Evolutionary conservation across 1,139 yeast genomes (phyloP).

Genomic region (Diutina scorzettiae): DNA sequence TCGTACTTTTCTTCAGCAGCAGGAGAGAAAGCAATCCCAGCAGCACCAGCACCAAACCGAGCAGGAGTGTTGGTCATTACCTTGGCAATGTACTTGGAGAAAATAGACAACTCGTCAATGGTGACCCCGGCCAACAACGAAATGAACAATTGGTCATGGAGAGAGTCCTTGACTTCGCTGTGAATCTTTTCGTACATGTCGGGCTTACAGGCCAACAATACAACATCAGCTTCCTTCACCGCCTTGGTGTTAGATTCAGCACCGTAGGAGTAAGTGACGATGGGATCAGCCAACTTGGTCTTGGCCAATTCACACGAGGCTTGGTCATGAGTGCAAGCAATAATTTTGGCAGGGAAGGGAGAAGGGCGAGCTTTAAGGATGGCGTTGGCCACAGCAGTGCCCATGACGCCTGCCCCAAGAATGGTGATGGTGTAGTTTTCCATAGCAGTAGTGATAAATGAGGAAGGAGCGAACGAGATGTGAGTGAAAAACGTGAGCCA

Average conservation of each 20-base stretch:
- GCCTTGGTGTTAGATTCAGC: constrained; percentile 41
- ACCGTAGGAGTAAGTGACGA: constrained; percentile 40
- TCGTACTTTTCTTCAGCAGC: constrained; percentile 36
- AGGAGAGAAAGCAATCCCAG: constrained; percentile 64
- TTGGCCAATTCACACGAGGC: constrained; percentile 34
- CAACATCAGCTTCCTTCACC: constrained; percentile 50
- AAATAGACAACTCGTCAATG: constrained; percentile 47
- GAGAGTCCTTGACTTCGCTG: constrained; percentile 27
- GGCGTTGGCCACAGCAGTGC: constrained; percentile 87
- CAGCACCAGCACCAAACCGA: constrained; percentile 84
- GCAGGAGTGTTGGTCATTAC: constrained; percentile 99
- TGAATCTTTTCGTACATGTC: constrained; percentile 56
- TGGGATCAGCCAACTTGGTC: constrained; percentile 31
- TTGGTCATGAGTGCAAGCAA: constrained; percentile 56
- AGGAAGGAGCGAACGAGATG: no score
- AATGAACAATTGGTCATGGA: constrained; percentile 52
- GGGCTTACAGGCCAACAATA: constrained; percentile 83
- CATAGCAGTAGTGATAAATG: no score
- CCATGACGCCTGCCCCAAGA: constrained; percentile 93
- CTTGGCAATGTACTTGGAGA: constrained; percentile 55
- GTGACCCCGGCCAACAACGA: constrained; percentile 92
- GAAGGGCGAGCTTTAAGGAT: constrained; percentile 37
- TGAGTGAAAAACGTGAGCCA: no score
- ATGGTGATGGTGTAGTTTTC: constrained; percentile 58
- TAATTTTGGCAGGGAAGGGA: constrained; percentile 59